Evolutionary conservation across 2,329 filamentous ascomycete genomes (phyloP).

Genomic region (Beauveria sp.): DNA sequence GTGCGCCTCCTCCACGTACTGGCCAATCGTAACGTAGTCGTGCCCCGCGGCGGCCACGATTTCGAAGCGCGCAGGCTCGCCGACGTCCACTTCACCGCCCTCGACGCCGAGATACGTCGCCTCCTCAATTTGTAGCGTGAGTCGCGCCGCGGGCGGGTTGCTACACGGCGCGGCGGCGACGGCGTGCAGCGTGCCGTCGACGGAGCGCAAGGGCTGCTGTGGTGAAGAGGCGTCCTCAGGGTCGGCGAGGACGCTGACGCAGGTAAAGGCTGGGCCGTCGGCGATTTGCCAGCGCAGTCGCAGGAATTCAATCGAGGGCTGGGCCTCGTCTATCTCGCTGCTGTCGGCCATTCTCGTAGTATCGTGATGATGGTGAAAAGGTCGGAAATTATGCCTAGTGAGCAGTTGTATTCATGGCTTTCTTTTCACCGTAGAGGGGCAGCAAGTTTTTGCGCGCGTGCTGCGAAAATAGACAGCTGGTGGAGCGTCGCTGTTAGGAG

Average conservation of each 20-base stretch:
- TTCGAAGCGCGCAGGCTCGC: background rate
- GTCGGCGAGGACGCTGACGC: background rate
- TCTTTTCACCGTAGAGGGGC: background rate
- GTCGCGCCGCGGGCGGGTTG: background rate
- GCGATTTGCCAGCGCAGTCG: conserved; percentile 7
- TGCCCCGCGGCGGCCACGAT: background rate
- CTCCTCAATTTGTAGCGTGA: conserved; percentile 1
- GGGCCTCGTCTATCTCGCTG: background rate
- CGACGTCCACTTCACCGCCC: background rate
- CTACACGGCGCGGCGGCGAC: background rate
- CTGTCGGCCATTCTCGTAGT: background rate
- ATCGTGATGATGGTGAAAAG: background rate
- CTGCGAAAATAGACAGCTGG: background rate
- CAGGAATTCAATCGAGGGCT: conserved; percentile 1
- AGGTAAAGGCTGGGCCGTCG: background rate
- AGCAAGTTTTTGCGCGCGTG: background rate
- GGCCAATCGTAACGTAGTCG: background rate
- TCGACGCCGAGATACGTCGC: conserved; percentile 1
- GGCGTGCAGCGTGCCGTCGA: background rate
- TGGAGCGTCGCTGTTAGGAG: background rate
- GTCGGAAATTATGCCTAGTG: background rate
- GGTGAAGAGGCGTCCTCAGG: conserved; percentile 2
- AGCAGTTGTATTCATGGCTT: background rate
- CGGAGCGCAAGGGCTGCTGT: background rate
- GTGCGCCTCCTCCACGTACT: conserved; percentile 4